phyloP scores from a whole-genome alignment of 805 yeast species.

The Groenewaldozyma tartarivorans region DNA sequence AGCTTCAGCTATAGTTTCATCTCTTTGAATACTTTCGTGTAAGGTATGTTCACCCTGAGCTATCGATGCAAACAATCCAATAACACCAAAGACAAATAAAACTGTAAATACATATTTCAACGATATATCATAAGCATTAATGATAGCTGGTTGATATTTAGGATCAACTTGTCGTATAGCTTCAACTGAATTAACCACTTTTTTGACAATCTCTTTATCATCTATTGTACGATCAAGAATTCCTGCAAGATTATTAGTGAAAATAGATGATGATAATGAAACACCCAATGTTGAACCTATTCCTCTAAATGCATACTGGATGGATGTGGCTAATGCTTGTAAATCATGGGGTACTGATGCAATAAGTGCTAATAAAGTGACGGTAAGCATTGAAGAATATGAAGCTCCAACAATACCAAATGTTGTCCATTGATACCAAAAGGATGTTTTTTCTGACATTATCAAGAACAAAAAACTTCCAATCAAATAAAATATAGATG shows the following conservation, averaged over 20 bases:
- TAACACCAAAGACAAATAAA: slow-evolving; percentile 32
- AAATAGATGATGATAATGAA: slow-evolving; percentile 55
- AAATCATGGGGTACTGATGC: slow-evolving; percentile 59
- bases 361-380: slow-evolving; percentile 63
- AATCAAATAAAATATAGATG: slow-evolving; percentile 35
- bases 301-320: slow-evolving; percentile 80
- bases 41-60: slow-evolving; percentile 48
- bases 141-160: slow-evolving; percentile 32
- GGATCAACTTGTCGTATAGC: slow-evolving; percentile 42
- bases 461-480: slow-evolving; percentile 36
- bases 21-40: slow-evolving; percentile 31
- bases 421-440: slow-evolving; percentile 33
- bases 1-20: too few species aligned
- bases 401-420: slow-evolving; percentile 53
- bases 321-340: slow-evolving; percentile 83
- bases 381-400: slow-evolving; percentile 57
- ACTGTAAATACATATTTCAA: slow-evolving; percentile 42
- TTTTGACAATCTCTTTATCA: slow-evolving; percentile 21
- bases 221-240: slow-evolving; percentile 24
- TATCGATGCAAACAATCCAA: slow-evolving; percentile 35
- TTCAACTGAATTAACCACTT: slow-evolving; percentile 43
- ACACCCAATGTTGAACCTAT: slow-evolving; percentile 84
- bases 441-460: slow-evolving; percentile 16
- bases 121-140: slow-evolving; percentile 38
- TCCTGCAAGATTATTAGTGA: slow-evolving; percentile 38